Base-by-base conservation (phyloP, 2,329 filamentous ascomycete genomes). In the Aspergillus udagawae region DNA sequence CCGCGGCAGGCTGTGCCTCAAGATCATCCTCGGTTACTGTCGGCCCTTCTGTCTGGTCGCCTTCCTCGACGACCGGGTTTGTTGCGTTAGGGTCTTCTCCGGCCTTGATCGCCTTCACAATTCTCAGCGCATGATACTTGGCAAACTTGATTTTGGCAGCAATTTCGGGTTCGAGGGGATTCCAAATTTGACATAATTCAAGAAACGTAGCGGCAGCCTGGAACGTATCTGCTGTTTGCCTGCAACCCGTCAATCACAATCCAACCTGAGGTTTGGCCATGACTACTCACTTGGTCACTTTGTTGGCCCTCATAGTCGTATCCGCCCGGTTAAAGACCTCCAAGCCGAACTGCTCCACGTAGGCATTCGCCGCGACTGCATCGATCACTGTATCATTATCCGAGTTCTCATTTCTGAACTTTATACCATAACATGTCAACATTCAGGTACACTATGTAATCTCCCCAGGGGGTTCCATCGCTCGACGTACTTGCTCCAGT, bases 101-200 rank as follows among this genome's bases (percentile, higher is more conserved):
- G 44, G 92, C 90, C 69, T 92, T 94, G 67, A 97, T 83, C 10
- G 94, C 94, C 75, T 91, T 96, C 17, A 90, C 82, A 69, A 99
- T 99, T 57, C 94, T 86, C 38, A 93, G 79, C 2, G 93, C 92
- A 73, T 97, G 95, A 83, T 91, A 99, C 75, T 97, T 99, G 45
- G 93, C 92, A 71, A 91, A 99, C 73, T 95, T 97, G 75, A 93
- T 91, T 80, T 96, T 97, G 54, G 91, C 85, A 42, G 86, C 81
- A 21, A 87, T 85, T 68, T 97, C 92, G 1, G 83, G 76, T 35
- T 96, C 90, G 10, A 87, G 78, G 0, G 84, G 76, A 5, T 86
- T 88, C 92, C 93, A 99, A 67, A 96, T 89, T 62, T 87, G 87
- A 55, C 91, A 83, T 4, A 97, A 81, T 64, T 97, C 91, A 68